Base-by-base conservation (phyloP, 257 asterid genomes). In the Nicotiana obtusifolia region DNA sequence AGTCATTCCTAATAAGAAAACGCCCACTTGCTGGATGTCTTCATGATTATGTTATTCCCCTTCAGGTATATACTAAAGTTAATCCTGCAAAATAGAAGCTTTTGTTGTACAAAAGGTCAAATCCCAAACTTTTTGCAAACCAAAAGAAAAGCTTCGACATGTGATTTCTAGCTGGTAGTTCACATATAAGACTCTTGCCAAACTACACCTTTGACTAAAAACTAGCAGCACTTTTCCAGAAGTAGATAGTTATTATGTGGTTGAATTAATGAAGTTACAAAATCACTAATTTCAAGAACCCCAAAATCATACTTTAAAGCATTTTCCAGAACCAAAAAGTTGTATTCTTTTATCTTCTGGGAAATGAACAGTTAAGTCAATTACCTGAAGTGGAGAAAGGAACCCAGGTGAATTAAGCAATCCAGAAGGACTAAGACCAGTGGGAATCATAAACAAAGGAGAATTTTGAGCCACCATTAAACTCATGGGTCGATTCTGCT, bases 311-410 rank as follows among this genome's bases (percentile, higher is more conserved):
- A n/a, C n/a, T n/a, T n/a, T n/a, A n/a, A n/a, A n/a, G n/a, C n/a
- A n/a, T 54, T 53, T 54, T 54, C 8, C n/a, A 54, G 30, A 44
- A 73, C 2, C 5, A n/a, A 41, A 9, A 10, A 13, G 15, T 17
- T 56, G 30, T 17, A 30, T 26, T 57, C 57, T 0, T 5, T 20
- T 54, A 57, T 73, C 16, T 62, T 24, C 14, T 11, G 35, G 56
- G 15, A 54, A 54, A 16, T 54, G 68, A 77, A 28, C 16, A 78
- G 6, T 24, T 24, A 41, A 86, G 61, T 10, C 8, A 64, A 66
- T 60, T 31, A 94, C 99, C 95, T 89, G 96, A 88, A 94, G 93
- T 6, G 99, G 98, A 22, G 99, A 93, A 60, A 94, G 87, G 73
- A 95, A 90, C 6, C 93, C 97, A 2, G 99, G 99, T 2, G 99